phyloP scores from a whole-genome alignment of 179 eudicot species.

The Spinacia oleracea region DNA sequence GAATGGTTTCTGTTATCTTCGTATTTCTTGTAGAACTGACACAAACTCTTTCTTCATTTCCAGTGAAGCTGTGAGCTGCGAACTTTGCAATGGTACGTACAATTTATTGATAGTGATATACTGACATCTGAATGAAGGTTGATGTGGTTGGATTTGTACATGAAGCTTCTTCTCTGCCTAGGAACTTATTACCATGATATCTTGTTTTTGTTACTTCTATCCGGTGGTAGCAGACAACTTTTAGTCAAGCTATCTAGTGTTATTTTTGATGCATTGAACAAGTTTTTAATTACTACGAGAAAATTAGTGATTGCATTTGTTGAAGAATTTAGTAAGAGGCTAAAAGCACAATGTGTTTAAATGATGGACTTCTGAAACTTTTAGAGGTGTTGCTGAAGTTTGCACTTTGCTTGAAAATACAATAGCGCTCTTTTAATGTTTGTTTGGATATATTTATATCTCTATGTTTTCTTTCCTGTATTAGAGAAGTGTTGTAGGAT shows the following conservation, averaged over 20 bases:
- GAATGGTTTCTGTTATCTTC: neutral
- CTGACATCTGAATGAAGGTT: slow-evolving; percentile 13
- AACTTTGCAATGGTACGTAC: slow-evolving; percentile 68
- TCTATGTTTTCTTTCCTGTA: neutral
- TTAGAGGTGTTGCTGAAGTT: neutral
- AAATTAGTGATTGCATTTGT: neutral
- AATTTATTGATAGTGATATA: slow-evolving; percentile 1
- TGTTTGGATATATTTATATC: neutral
- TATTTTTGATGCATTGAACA: neutral
- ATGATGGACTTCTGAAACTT: slow-evolving; percentile 1
- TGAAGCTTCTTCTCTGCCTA: neutral
- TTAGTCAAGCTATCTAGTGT: neutral
- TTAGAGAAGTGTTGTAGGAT: neutral
- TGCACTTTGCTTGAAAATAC: neutral
- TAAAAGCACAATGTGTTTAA: neutral
- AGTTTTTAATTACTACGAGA: neutral
- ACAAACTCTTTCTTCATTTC: slow-evolving; percentile 19
- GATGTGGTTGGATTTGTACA: neutral
- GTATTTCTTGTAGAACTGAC: slow-evolving; percentile 26
- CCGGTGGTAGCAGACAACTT: neutral
- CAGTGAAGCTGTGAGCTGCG: slow-evolving; percentile 97
- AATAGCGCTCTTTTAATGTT: neutral
- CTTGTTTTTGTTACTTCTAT: neutral
- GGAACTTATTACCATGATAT: neutral
- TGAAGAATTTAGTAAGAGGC: neutral